These are phyloP conservation scores for Fusarium lateritium DNA, from an alignment of 2,329 filamentous ascomycete species.

Conservation along the genomic window DNA sequence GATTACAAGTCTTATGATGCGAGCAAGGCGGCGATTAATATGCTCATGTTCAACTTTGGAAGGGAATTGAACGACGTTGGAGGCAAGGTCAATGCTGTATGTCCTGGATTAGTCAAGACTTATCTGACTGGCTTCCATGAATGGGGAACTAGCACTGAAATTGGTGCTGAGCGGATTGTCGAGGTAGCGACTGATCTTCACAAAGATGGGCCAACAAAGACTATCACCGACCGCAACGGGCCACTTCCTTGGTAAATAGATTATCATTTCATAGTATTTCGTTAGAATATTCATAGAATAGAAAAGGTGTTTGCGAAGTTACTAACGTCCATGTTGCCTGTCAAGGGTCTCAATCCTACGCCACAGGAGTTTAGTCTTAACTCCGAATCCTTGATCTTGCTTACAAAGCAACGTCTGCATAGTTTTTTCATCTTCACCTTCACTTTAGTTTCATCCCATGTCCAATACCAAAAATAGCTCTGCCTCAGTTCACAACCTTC, in stretches of 20 bases:
- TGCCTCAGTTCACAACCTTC: fast-evolving
- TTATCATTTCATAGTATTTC: no score
- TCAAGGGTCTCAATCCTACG: neutral
- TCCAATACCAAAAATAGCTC: neutral
- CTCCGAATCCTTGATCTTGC: constrained; percentile 16
- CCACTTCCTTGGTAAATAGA: constrained; percentile 36
- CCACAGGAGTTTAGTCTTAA: constrained; percentile 29
- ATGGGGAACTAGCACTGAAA: constrained; percentile 39
- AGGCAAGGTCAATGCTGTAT: constrained; percentile 55
- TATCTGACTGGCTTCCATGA: constrained; percentile 43
- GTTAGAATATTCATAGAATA: neutral
- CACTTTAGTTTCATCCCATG: no score
- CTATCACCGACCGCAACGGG: constrained; percentile 47
- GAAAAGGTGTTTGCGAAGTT: no score
- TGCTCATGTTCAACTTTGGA: constrained; percentile 55
- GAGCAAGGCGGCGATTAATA: constrained; percentile 61
- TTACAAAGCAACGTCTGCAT: constrained; percentile 1
- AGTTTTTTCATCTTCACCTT: neutral
- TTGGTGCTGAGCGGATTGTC: constrained; percentile 51
- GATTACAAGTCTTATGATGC: constrained; percentile 55
- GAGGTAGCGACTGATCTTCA: constrained; percentile 50
- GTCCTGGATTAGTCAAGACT: constrained; percentile 56
- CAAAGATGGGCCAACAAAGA: constrained; percentile 51
- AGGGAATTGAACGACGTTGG: constrained; percentile 50
- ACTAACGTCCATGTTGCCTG: no score